phyloP scores from a whole-genome alignment of 306 rosid species.

The Gastrolobium bilobum region DNA sequence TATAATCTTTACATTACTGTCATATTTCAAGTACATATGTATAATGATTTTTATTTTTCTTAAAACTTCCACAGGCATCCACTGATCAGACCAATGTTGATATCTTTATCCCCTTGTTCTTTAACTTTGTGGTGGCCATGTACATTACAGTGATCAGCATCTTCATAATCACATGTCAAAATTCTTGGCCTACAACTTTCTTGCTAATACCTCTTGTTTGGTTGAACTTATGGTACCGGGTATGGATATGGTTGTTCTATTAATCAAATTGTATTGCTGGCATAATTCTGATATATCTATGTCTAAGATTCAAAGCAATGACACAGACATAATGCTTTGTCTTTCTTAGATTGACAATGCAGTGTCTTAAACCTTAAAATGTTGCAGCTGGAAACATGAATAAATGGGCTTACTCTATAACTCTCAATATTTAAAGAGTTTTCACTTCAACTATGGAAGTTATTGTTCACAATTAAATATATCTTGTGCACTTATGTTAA shows the following conservation, averaged over 20 bases:
- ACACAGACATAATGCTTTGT: not conserved
- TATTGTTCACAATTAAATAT: slow-evolving; percentile 16
- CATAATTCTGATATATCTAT: not conserved
- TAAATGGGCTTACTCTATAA: slow-evolving; percentile 4
- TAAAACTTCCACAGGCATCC: slow-evolving; percentile 71
- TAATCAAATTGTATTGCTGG: slow-evolving; percentile 11
- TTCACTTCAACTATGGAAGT: not conserved
- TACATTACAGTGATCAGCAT: slow-evolving; percentile 78
- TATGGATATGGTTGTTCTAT: slow-evolving; percentile 50
- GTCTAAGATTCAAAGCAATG: slow-evolving; percentile 1
- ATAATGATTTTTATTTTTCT: slow-evolving; percentile 11
- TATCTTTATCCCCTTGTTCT: slow-evolving; percentile 72
- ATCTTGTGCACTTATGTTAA: slow-evolving; percentile 34
- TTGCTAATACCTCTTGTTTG: slow-evolving; percentile 84
- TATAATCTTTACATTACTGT: slow-evolving; percentile 21
- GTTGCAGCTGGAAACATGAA: slow-evolving; percentile 12
- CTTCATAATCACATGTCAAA: slow-evolving; percentile 76
- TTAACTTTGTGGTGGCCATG: slow-evolving; percentile 68
- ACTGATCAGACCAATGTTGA: slow-evolving; percentile 93
- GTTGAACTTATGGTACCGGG: slow-evolving; percentile 98
- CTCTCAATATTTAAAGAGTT: not conserved
- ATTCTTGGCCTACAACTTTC: slow-evolving; percentile 95
- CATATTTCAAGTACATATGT: slow-evolving; percentile 9
- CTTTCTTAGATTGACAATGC: slow-evolving; percentile 27
- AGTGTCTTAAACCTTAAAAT: not conserved